phyloP scores from a whole-genome alignment of 2,329 filamentous ascomycete genomes.

The Trichoderma atroviride region DNA sequence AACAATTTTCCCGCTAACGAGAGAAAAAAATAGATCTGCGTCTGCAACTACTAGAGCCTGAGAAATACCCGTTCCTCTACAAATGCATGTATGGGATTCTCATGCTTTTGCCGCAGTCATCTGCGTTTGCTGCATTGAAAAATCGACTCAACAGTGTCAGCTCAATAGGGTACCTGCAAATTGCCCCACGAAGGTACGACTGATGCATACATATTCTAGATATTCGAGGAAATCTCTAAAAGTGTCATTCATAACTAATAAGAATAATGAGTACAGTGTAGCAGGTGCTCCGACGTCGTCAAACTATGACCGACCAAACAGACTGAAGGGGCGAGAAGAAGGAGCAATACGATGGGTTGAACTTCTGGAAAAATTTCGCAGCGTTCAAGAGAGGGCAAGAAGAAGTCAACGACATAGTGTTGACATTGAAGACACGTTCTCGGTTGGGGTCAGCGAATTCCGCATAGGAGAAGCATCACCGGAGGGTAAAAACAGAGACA shows the following conservation, averaged over 20 bases:
- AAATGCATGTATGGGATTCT: constrained; percentile 96
- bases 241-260: background rate
- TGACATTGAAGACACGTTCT: constrained; percentile 53
- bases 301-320: constrained; percentile 71
- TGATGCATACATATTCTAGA: constrained; percentile 16
- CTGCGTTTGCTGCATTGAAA: constrained; percentile 93
- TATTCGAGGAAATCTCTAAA: background rate
- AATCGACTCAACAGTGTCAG: constrained; percentile 96
- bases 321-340: constrained; percentile 81
- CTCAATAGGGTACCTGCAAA: constrained; percentile 93
- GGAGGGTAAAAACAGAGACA: constrained; percentile 47
- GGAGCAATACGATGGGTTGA: constrained; percentile 88
- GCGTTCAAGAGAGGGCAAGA: constrained; percentile 83
- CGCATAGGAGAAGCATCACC: constrained; percentile 46
- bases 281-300: constrained; percentile 54
- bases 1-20: background rate
- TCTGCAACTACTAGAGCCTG: constrained; percentile 91
- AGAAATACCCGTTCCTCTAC: constrained; percentile 92
- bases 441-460: constrained; percentile 49
- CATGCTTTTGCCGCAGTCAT: constrained; percentile 98
- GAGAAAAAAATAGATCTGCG: constrained; percentile 68
- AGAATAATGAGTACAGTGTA: constrained; percentile 38
- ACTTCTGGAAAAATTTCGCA: constrained; percentile 90
- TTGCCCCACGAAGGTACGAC: constrained; percentile 75
- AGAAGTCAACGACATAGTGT: constrained; percentile 64